phyloP scores from a whole-genome alignment of 1,284 basidiomycete genomes.

The Ustilago trichophora region DNA sequence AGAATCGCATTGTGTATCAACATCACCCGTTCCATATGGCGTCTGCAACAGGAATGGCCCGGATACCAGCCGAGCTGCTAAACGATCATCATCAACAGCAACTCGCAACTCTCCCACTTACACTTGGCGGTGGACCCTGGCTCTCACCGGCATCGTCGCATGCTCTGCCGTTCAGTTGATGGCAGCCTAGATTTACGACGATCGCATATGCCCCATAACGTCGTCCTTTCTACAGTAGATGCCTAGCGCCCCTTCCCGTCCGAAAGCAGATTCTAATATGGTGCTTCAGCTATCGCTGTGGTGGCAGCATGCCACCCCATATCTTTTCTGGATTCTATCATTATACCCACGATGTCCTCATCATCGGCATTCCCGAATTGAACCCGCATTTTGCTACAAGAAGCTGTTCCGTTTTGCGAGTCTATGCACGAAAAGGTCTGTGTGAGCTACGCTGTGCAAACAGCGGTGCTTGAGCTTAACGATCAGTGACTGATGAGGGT shows the following conservation, averaged over 20 bases:
- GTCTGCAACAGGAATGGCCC: constrained; percentile 40
- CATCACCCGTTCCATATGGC: constrained; percentile 42
- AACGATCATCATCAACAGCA: constrained; percentile 14
- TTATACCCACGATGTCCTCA: constrained; percentile 22
- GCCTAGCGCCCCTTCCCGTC: too few species aligned
- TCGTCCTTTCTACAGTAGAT: too few species aligned
- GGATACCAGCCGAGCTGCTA: constrained; percentile 34
- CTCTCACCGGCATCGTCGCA: constrained; percentile 9
- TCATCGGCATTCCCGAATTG: not conserved
- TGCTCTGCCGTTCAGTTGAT: constrained; percentile 26
- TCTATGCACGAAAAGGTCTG: too few species aligned
- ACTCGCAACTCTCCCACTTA: not conserved
- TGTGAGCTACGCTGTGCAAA: too few species aligned
- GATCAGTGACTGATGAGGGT: too few species aligned
- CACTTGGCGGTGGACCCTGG: constrained; percentile 19
- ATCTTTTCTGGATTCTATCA: constrained; percentile 4
- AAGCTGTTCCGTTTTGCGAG: too few species aligned
- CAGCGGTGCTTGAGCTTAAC: too few species aligned
- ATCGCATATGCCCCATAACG: too few species aligned
- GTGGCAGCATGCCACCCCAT: not conserved
- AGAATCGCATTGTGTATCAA: constrained; percentile 39
- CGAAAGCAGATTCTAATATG: too few species aligned
- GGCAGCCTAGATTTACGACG: too few species aligned
- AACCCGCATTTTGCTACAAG: not conserved
- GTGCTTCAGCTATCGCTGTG: too few species aligned